Conservation (phyloP, 352 stramenopile species). For the Phytopythium kandeliae region DNA sequence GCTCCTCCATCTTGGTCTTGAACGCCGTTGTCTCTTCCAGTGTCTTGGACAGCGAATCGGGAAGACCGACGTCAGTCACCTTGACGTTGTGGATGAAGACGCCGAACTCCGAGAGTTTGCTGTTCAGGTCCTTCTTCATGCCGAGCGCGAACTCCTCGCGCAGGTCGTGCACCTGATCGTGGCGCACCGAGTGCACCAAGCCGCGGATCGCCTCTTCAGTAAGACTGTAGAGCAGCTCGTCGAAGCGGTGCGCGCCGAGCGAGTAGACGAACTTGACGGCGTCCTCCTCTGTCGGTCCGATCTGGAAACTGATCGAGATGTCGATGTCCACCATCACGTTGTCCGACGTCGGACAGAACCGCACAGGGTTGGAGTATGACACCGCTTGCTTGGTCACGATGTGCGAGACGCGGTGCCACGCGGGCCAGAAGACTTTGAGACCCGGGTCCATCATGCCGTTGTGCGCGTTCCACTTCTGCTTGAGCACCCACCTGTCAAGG, state of each 20-base stretch:
- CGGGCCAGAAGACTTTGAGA: constrained; percentile 71
- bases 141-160: constrained; percentile 74
- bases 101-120: constrained; percentile 59
- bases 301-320: constrained; percentile 86
- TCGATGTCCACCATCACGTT: constrained; percentile 90
- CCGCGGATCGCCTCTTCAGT: constrained; percentile 75
- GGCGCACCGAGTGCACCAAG: constrained; percentile 73
- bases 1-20: constrained; percentile 86
- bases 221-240: constrained; percentile 78
- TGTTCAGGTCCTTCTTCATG: constrained; percentile 83
- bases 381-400: constrained; percentile 85
- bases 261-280: constrained; percentile 82
- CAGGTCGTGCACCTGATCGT: constrained; percentile 81
- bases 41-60: constrained; percentile 45
- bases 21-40: constrained; percentile 81
- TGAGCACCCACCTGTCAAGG: constrained; percentile 70
- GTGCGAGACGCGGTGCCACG: constrained; percentile 80
- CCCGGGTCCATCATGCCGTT: constrained; percentile 72
- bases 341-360: constrained; percentile 70
- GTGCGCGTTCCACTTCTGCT: constrained; percentile 83
- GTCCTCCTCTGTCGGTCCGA: constrained; percentile 69
- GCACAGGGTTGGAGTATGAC: constrained; percentile 70
- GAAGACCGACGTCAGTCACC: constrained; percentile 80
- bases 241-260: constrained; percentile 76
- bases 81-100: constrained; percentile 88